Base-by-base conservation (phyloP, 192 early-diverging fungal genomes). In the Borealophlyctis nickersoniae region DNA sequence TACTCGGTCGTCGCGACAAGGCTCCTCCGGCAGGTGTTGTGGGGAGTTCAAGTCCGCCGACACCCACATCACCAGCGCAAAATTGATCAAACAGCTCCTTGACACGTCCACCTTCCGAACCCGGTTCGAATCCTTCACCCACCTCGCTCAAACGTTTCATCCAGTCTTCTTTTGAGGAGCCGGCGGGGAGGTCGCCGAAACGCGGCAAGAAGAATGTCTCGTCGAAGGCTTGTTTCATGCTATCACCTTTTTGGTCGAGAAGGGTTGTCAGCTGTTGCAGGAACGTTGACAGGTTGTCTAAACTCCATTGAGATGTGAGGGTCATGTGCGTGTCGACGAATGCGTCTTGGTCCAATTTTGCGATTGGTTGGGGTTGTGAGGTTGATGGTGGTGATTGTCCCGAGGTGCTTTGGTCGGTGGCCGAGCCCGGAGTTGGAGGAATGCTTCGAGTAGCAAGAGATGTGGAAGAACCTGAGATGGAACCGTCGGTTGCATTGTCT, bases 241-340 rank as follows among this genome's bases (percentile, higher is more conserved):
- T 35, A 7, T 74, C 66, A 0, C 61, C 65, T n/a, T 36, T 48
- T 0, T 31, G 22, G 27, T 76, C 74, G 5, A 82, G 62, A n/a
- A 69, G 39, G 9, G 61, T 60, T 0, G 62, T 48, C 14, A 77
- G 72, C 5, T 67, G 50, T 22, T 58, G n/a, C 5, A 82, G 63
- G 54, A 76, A 79, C 3, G 53, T 32, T 2, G 56, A 49, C n/a
- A 82, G 52, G n/a, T 79, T 77, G 11, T 72, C 73, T 4, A 76
- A 33, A 2, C 67, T 65, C 81, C 81, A 82, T 19, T 36, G 32
- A 24, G 24, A n/a, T 36, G 56, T 67, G n/a, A 66, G 50, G 16
- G 34, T 67, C 22, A 73, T 31, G n/a, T 60, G 68, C 36, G 49
- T 35, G 14, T 67, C 65, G 7, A 73, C 55, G 56, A 61, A 77